Percentiles rank a stretch among this genome's conserved stretches.
These are phyloP conservation scores for Amanita fuliginea DNA, from an alignment of 768 basidiomycete genomes.

Conservation along the genomic window DNA sequence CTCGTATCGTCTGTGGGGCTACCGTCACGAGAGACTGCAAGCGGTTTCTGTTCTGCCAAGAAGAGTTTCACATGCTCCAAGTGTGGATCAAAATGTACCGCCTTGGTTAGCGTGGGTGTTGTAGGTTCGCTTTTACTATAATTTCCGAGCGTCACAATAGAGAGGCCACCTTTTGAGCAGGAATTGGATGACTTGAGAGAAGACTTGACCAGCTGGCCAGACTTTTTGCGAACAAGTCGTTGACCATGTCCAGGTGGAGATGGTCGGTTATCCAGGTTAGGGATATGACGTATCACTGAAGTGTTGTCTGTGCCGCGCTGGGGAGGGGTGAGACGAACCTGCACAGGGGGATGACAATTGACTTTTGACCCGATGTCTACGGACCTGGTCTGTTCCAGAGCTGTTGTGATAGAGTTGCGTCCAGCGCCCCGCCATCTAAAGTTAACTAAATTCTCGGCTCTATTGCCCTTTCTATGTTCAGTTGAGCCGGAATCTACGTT, in stretches of 20 bases:
- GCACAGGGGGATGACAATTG: slow-evolving; percentile 18
- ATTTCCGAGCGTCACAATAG: slow-evolving; percentile 36
- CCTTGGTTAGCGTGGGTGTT: slow-evolving; percentile 71
- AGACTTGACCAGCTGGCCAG: slow-evolving; percentile 86
- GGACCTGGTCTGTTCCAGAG: no score
- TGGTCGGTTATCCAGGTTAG: slow-evolving; percentile 7
- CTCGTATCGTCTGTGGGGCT: slow-evolving; percentile 79
- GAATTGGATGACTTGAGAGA: slow-evolving; percentile 72
- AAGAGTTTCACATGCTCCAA: slow-evolving; percentile 94
- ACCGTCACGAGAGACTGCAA: slow-evolving; percentile 85
- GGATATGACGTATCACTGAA: slow-evolving; percentile 13
- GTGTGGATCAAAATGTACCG: slow-evolving; percentile 87
- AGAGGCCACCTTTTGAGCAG: slow-evolving; percentile 34
- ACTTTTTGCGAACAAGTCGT: slow-evolving; percentile 76
- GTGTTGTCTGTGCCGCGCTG: slow-evolving; percentile 17
- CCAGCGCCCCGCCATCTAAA: not conserved
- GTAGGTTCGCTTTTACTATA: slow-evolving; percentile 66
- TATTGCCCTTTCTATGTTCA: slow-evolving; percentile 6
- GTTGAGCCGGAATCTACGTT: slow-evolving; percentile 29
- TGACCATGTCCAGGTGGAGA: slow-evolving; percentile 17
- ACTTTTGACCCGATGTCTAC: not conserved
- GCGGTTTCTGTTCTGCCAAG: slow-evolving; percentile 88
- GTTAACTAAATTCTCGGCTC: not conserved
- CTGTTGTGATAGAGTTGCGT: no score
- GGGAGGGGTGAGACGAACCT: slow-evolving; percentile 29